Conservation (phyloP, 345 rosid genomes). For the Sisymbrium irio region DNA sequence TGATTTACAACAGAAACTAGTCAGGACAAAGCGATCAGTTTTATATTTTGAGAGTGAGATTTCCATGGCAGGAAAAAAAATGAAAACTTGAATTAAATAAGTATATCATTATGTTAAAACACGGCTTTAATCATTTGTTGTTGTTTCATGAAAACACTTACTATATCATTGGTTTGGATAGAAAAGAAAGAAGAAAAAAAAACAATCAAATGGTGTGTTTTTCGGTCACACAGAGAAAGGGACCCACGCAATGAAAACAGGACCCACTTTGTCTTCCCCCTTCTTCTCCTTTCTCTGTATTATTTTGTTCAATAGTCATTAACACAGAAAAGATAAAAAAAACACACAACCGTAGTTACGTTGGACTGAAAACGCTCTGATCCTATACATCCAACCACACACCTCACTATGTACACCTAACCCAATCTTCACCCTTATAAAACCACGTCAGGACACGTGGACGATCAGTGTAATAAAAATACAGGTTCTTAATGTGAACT, state of each 20-base stretch:
- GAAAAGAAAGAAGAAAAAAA: not conserved
- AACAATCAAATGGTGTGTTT: constrained; percentile 33
- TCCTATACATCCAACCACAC: not conserved
- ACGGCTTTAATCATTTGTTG: not conserved
- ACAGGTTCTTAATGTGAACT: constrained; percentile 14
- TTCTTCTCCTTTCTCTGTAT: constrained; percentile 8
- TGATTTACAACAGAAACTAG: not conserved
- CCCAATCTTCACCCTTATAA: constrained; percentile 13
- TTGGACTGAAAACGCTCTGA: not conserved
- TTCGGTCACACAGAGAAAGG: constrained; percentile 28
- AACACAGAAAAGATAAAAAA: not conserved
- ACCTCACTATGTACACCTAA: not conserved
- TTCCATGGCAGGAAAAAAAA: not conserved
- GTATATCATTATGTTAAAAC: not conserved
- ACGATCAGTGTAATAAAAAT: not conserved
- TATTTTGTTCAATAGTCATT: constrained; percentile 30
- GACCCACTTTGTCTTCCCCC: constrained; percentile 28
- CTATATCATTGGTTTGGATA: not conserved
- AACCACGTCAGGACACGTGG: not conserved
- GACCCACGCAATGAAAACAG: constrained; percentile 33
- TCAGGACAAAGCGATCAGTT: constrained; percentile 8
- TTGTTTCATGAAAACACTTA: not conserved
- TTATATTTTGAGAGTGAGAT: not conserved
- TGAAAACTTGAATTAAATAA: not conserved
- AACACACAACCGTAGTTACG: constrained; percentile 11